Base-by-base conservation (phyloP, 768 basidiomycete genomes). In the Mycena crocata region DNA sequence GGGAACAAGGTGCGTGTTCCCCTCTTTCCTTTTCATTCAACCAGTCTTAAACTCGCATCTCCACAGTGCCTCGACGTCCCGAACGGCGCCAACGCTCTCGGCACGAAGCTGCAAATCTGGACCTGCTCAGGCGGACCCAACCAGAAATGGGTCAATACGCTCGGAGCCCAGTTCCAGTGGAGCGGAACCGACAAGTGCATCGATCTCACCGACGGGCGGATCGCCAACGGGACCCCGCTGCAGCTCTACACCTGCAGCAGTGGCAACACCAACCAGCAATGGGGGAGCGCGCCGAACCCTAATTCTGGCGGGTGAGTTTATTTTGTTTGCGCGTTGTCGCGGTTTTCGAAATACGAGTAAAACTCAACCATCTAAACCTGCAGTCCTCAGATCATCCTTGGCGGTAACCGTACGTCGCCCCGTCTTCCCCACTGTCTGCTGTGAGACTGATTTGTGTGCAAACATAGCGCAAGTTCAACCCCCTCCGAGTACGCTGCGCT, bases 41-140 rank as follows among this genome's bases (percentile, higher is more conserved):
- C n/a, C n/a, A n/a, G n/a, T n/a, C n/a, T n/a, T n/a, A n/a, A n/a
- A n/a, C n/a, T n/a, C n/a, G n/a, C n/a, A n/a, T n/a, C n/a, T n/a
- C n/a, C n/a, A n/a, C n/a, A 63, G 62, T 64, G 62, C 19, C 9
- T 64, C 21, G 62, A 64, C 37, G 62, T 64, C 12, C 48, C 46
- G 6, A 24, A 21, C 30, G 62, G 62, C 3, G 46, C 42, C 14
- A 64, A 64, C 37, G 54, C 44, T 5, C 7, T 19, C 46, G 62
- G 62, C 45, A 64, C 62, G 8, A 39, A 40, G 5, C 62, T 64
- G 15, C 62, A 64, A 46, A 64, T 57, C 28, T 64, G 62, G 62
- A 50, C 35, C 12, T 64, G 62, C 62, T 19, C 37, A 2, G 62
- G 55, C 12, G 62, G 62, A 8, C 54, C 62, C 15, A 64, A 64